phyloP scores from a whole-genome alignment of 2,329 filamentous ascomycete genomes.

The Monosporascus cannonballus region DNA sequence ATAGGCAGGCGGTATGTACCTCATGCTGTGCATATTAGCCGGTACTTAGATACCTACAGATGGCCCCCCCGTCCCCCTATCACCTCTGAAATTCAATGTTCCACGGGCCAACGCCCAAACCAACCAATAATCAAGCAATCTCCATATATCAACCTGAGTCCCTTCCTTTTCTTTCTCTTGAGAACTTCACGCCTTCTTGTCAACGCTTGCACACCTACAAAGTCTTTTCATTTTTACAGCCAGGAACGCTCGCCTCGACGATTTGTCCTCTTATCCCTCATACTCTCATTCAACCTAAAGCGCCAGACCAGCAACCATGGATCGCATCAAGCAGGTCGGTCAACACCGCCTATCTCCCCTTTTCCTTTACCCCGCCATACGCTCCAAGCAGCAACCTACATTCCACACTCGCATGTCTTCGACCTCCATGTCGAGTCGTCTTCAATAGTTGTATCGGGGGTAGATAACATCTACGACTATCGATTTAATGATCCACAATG shows the following conservation, averaged over 20 bases:
- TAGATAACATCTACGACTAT: background rate
- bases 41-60: no score
- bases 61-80: no score
- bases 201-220: slow-evolving; percentile 16
- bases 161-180: background rate
- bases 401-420: background rate
- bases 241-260: slow-evolving; percentile 17
- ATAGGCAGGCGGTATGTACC: no score
- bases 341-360: slow-evolving; percentile 10
- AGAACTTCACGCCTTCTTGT: background rate
- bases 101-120: no score
- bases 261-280: slow-evolving; percentile 24
- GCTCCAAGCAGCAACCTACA: slow-evolving; percentile 9
- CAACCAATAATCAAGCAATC: background rate
- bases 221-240: slow-evolving; percentile 14
- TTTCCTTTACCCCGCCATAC: slow-evolving; percentile 27
- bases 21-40: no score
- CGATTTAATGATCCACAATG: no score
- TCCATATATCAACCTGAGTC: background rate
- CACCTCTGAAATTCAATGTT: no score
- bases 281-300: slow-evolving; percentile 10
- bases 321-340: slow-evolving; percentile 85
- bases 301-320: slow-evolving; percentile 51
- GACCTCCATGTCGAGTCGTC: background rate
- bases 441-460: background rate